Evolutionary conservation across 768 basidiomycete genomes (phyloP).

Genomic region (Tremella fuciformis): DNA sequence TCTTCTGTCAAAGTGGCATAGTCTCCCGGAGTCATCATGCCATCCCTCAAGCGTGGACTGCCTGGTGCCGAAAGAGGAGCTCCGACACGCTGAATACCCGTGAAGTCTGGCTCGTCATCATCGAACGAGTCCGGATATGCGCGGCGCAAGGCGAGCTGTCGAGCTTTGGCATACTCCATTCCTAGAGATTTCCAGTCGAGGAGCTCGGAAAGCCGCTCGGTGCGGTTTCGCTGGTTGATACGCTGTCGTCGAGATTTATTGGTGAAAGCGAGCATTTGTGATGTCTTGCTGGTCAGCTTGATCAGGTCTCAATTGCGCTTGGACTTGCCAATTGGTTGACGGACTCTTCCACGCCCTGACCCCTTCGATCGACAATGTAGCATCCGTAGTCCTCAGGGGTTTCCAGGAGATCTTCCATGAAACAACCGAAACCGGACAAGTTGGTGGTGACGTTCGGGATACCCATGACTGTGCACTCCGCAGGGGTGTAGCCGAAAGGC

Average conservation of each 20-base stretch:
- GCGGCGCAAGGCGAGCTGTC: slow-evolving; percentile 82
- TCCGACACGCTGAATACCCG: slow-evolving; percentile 63
- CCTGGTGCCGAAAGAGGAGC: slow-evolving; percentile 76
- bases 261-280: slow-evolving; percentile 49
- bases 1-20: slow-evolving; percentile 54
- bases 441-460: slow-evolving; percentile 97
- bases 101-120: slow-evolving; percentile 58
- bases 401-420: slow-evolving; percentile 98
- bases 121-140: slow-evolving; percentile 95
- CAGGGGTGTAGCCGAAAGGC: slow-evolving; percentile 70
- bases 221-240: slow-evolving; percentile 97
- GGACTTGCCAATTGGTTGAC: slow-evolving; percentile 66
- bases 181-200: slow-evolving; percentile 95
- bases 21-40: slow-evolving; percentile 71
- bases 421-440: slow-evolving; percentile 89
- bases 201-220: slow-evolving; percentile 86
- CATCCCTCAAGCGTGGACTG: slow-evolving; percentile 75
- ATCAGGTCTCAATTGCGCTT: not conserved
- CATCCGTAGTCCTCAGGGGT: slow-evolving; percentile 90
- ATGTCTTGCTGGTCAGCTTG: slow-evolving; percentile 31
- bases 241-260: slow-evolving; percentile 79
- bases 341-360: slow-evolving; percentile 84
- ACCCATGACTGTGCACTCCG: slow-evolving; percentile 99
- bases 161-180: slow-evolving; percentile 91
- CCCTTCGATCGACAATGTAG: slow-evolving; percentile 91